Evolutionary conservation across 257 asterid genomes (phyloP).

Genomic region (Parsonsia alboflavescens): DNA sequence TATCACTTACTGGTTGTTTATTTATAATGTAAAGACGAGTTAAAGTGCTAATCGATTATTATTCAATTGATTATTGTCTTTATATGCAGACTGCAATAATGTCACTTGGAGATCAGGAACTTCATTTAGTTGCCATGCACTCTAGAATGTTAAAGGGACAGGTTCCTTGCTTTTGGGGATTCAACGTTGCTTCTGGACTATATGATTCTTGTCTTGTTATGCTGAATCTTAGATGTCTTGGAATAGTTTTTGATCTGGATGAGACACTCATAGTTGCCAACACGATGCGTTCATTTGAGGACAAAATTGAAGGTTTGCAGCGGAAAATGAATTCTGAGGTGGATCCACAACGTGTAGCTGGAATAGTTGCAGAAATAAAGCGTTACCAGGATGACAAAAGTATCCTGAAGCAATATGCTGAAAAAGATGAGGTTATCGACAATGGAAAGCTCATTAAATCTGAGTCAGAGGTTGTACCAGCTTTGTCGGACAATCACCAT

Average conservation of each 20-base stretch:
- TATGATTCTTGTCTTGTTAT: constrained; percentile 80
- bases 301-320: constrained; percentile 78
- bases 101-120: constrained; percentile 61
- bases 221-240: constrained; percentile 94
- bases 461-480: constrained; percentile 79
- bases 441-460: constrained; percentile 78
- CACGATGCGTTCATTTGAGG: constrained; percentile 97
- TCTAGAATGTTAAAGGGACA: constrained; percentile 63
- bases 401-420: constrained; percentile 94
- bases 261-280: constrained; percentile 97
- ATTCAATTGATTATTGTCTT: constrained; percentile 14
- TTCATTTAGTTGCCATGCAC: constrained; percentile 95
- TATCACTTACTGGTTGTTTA: background rate
- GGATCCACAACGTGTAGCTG: constrained; percentile 78
- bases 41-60: background rate
- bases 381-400: constrained; percentile 84
- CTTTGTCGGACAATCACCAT: constrained; percentile 75
- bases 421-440: constrained; percentile 80
- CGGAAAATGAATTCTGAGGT: constrained; percentile 63
- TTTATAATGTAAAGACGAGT: background rate
- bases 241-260: constrained; percentile 95
- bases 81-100: constrained; percentile 71
- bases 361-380: constrained; percentile 79
- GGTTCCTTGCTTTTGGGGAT: constrained; percentile 88
- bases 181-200: constrained; percentile 58